Conservation (phyloP, 192 early-diverging fungal genomes). For the Chytriomyces sp. region DNA sequence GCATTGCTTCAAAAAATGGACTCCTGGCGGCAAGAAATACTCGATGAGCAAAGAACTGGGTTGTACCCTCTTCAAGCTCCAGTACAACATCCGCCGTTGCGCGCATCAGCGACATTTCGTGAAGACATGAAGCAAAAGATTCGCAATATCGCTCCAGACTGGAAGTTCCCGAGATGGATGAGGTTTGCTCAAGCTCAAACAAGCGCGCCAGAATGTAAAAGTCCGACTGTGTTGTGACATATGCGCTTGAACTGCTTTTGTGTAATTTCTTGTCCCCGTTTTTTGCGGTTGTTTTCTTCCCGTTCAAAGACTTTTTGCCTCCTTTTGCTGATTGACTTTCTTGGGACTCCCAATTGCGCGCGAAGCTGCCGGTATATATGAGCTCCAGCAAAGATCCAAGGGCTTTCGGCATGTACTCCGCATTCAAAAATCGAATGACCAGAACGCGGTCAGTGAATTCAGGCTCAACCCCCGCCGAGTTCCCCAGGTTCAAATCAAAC, state of each 20-base stretch:
- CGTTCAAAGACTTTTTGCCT: neutral
- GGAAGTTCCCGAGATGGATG: slow-evolving; percentile 4
- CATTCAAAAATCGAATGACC: neutral
- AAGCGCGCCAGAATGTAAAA: slow-evolving; percentile 21
- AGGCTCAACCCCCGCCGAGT: neutral
- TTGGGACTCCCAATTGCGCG: slow-evolving; percentile 38
- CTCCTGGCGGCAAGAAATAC: slow-evolving; percentile 62
- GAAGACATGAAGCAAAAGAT: slow-evolving; percentile 14
- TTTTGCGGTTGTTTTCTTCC: neutral
- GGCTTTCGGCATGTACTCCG: slow-evolving; percentile 1
- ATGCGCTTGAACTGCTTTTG: neutral
- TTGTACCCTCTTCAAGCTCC: slow-evolving; percentile 35
- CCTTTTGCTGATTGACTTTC: neutral
- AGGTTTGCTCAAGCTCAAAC: slow-evolving; percentile 19
- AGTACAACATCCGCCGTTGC: slow-evolving; percentile 41
- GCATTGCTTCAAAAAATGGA: slow-evolving; percentile 71
- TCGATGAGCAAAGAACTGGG: slow-evolving; percentile 48
- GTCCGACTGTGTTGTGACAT: slow-evolving; percentile 9
- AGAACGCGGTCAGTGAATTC: neutral
- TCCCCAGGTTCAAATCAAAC: neutral
- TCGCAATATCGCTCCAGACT: slow-evolving; percentile 6
- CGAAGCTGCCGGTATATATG: slow-evolving; percentile 16
- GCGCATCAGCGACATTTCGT: neutral
- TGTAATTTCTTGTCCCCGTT: neutral
- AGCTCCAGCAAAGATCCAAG: slow-evolving; percentile 18